Percentiles rank a stretch among this genome's conserved stretches.
These are phyloP conservation scores for Agaricus subrufescens DNA, from an alignment of 768 basidiomycete species.

Conservation along the genomic window DNA sequence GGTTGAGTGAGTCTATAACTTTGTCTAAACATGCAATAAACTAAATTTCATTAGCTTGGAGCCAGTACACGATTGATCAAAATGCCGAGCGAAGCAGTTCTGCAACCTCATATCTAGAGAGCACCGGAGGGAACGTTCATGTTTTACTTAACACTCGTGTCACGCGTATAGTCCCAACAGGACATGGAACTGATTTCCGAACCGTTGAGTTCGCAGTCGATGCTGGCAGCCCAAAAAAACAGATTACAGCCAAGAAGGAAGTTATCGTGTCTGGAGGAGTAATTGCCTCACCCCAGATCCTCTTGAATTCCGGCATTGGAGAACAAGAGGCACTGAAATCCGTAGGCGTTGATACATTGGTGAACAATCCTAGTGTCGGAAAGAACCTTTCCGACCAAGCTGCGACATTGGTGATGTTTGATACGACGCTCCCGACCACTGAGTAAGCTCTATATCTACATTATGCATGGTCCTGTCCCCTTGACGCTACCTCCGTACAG, in stretches of 20 bases:
- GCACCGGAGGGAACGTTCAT: not conserved
- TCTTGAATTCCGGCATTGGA: conserved; percentile 22
- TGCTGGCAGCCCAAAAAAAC: not conserved
- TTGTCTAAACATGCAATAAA: not conserved
- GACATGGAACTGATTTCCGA: conserved; percentile 8
- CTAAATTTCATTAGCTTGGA: conserved; percentile 5
- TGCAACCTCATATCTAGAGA: conserved; percentile 10
- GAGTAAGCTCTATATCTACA: not conserved
- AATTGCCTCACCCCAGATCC: conserved; percentile 22
- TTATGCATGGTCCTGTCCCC: not conserved
- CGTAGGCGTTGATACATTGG: conserved; percentile 12
- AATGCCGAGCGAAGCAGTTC: conserved; percentile 13
- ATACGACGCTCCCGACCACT: conserved; percentile 1
- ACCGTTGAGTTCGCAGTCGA: conserved; percentile 8
- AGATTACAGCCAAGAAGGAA: conserved; percentile 21
- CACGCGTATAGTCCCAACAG: conserved; percentile 8
- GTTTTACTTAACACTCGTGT: conserved; percentile 12
- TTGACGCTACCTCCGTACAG: not conserved
- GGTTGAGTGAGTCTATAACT: conserved; percentile 1
- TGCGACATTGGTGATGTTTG: not conserved
- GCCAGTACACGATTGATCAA: conserved; percentile 8
- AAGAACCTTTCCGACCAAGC: conserved; percentile 18
- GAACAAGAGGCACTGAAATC: conserved; percentile 11
- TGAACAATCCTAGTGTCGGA: conserved; percentile 17
- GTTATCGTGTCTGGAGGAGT: conserved; percentile 28